Evolutionary conservation across 108 stramenopile species (phyloP), one percentile per base, ranked within the genome.

Genomic region (Conticribra guillardii): DNA sequence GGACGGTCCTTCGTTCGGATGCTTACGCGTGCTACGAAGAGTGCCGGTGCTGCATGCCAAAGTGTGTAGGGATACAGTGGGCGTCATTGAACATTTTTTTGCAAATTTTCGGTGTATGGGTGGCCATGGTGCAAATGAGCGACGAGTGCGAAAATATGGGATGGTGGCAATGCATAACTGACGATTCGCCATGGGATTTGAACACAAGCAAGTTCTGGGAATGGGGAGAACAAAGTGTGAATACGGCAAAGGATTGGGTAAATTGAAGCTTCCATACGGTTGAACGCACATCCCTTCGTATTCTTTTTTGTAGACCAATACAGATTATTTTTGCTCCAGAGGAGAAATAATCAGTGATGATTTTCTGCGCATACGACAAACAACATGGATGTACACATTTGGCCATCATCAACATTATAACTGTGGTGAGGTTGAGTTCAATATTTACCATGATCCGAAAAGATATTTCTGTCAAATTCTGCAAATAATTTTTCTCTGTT

Each of bases 81-180:
- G 80, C 62, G 16, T 44, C 71, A 15, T 47, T 54, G 16, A 71
- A 69, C 32, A 68, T 76, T 19, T 8, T 56, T 16, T 52, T 80
- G 24, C 80, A 81, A 46, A n/a, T 81, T 24, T 54, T 64, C 24
- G 80, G 80, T 16, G 69, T 64, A 58, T 81, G 69, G 74, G 55
- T 81, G 19, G 80, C 80, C 17, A 44, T 81, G 31, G 56, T 67
- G 29, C 74, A 76, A 34, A 46, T 81, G 74, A 68, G 83, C 68
- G 79, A 90, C 17, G 84, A 87, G 56, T 94, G 92, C 59, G 44
- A 86, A 59, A 80, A 89, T 48, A 47, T 67, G 69, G 80, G 77
- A 23, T 92, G 88, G 87, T 56, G 82, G 27, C 82, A 85, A 58
- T 92, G 92, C 55, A 32, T 88, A 37, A 79, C 71, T 60, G 64